These are phyloP conservation scores for Salicornia ramosissima DNA, from an alignment of 148 eudicot genomes.

Conservation along the genomic window DNA sequence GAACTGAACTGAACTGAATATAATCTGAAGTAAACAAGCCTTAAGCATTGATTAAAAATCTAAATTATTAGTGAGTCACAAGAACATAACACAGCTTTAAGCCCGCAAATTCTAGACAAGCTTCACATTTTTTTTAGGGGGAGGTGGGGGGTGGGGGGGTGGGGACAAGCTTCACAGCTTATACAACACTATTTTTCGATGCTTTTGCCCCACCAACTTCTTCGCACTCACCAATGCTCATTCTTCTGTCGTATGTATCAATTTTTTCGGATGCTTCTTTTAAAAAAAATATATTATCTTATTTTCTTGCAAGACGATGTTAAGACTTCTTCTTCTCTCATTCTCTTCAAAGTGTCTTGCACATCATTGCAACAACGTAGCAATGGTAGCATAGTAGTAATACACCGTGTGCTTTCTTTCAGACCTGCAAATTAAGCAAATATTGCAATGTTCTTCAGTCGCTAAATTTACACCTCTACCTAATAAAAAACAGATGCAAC, in stretches of 20 bases:
- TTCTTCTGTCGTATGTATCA: slow-evolving; percentile 9
- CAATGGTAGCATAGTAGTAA: no score
- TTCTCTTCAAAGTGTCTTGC: slow-evolving; percentile 33
- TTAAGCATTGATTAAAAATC: no score
- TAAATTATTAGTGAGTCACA: no score
- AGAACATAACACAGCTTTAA: no score
- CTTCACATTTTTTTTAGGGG: no score
- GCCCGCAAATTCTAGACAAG: no score
- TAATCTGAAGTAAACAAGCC: no score
- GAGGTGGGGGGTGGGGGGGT: no score
- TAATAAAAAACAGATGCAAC: neutral
- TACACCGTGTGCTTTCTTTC: slow-evolving; percentile 17
- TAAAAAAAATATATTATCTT: slow-evolving; percentile 21
- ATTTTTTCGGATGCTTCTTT: neutral
- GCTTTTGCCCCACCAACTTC: slow-evolving; percentile 3
- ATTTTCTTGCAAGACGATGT: slow-evolving; percentile 36
- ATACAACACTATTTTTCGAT: neutral
- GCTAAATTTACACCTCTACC: neutral
- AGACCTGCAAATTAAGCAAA: slow-evolving; percentile 16
- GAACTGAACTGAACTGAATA: no score
- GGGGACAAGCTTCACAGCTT: neutral
- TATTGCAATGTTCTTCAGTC: neutral
- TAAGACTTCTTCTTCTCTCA: slow-evolving; percentile 38
- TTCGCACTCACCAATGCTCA: slow-evolving; percentile 3
- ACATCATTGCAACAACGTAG: slow-evolving; percentile 25